A percentile compares a stretch with the other conserved stretches of the same genome.
Evolutionary conservation across 2,329 filamentous ascomycete genomes (phyloP).

Genomic region (Colletotrichum spaethianum): DNA sequence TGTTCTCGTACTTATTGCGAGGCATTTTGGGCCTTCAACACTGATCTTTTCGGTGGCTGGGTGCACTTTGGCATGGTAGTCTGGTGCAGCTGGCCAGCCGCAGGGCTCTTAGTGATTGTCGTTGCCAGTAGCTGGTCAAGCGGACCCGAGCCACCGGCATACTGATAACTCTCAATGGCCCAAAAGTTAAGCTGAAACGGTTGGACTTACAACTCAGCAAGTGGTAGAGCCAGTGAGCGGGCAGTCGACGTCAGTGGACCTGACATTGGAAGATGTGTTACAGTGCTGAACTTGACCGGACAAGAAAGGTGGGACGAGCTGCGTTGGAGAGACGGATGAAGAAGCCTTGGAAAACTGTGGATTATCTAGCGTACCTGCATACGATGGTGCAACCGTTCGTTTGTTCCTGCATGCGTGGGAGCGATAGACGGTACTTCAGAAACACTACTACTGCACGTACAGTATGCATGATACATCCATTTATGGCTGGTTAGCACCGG

Average conservation of each 20-base stretch:
- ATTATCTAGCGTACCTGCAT: conserved; percentile 39
- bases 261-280: not conserved
- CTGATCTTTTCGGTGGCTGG: conserved; percentile 18
- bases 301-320: conserved; percentile 3
- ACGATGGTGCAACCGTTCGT: conserved; percentile 29
- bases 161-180: conserved; percentile 12
- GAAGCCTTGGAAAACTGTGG: conserved; percentile 16
- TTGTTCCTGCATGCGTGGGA: conserved; percentile 40
- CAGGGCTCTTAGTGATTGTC: too few relatives aligned
- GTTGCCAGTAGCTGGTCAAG: too few relatives aligned
- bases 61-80: conserved; percentile 13
- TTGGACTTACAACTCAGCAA: not conserved
- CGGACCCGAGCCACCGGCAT: too few relatives aligned
- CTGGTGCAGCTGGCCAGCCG: not conserved
- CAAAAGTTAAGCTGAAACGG: not conserved
- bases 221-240: not conserved
- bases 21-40: conserved; percentile 21
- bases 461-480: conserved; percentile 37
- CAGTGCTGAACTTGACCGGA: not conserved
- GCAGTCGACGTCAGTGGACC: not conserved
- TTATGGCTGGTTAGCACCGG: conserved; percentile 5
- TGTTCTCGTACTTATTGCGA: conserved; percentile 25
- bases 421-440: conserved; percentile 10
- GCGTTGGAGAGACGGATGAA: conserved; percentile 8
- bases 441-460: conserved; percentile 21